These are phyloP conservation scores for Aureobasidium sp. DNA, from an alignment of 2,329 filamentous ascomycete genomes.

Conservation along the genomic window DNA sequence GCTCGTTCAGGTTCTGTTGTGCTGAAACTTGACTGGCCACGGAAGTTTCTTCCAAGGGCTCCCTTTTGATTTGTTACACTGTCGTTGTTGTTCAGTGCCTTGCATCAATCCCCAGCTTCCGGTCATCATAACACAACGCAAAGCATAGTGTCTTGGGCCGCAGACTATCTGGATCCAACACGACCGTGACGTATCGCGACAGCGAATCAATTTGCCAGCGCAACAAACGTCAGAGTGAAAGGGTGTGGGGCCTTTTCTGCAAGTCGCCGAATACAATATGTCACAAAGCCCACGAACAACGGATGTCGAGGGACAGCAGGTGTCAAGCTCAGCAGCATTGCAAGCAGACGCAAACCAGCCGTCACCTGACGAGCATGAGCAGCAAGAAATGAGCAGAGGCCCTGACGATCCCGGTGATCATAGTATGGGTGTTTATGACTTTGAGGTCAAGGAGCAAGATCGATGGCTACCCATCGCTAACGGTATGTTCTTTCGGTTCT, in stretches of 20 bases:
- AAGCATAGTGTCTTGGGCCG: slow-evolving; percentile 13
- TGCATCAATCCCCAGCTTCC: slow-evolving; percentile 11
- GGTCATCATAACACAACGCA: slow-evolving; percentile 14
- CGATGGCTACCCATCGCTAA: slow-evolving; percentile 99
- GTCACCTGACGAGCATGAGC: slow-evolving; percentile 64
- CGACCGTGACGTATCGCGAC: slow-evolving; percentile 24
- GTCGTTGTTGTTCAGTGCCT: slow-evolving; percentile 11
- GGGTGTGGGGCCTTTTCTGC: slow-evolving; percentile 24
- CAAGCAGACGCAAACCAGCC: slow-evolving; percentile 13
- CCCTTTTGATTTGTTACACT: not conserved
- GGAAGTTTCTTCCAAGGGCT: not conserved
- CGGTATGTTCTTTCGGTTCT: slow-evolving; percentile 61
- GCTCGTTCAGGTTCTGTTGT: not conserved
- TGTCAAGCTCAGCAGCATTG: slow-evolving; percentile 8
- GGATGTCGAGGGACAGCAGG: slow-evolving; percentile 65
- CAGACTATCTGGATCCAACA: slow-evolving; percentile 13
- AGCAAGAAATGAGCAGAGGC: slow-evolving; percentile 40
- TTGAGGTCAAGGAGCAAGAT: slow-evolving; percentile 99
- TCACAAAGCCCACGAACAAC: slow-evolving; percentile 80
- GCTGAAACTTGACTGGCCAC: not conserved
- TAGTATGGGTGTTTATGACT: slow-evolving; percentile 74
- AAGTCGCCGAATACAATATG: slow-evolving; percentile 73
- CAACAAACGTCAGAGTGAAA: slow-evolving; percentile 16
- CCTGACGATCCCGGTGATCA: slow-evolving; percentile 30
- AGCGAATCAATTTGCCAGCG: slow-evolving; percentile 27